A percentile compares a stretch with the other conserved stretches of the same genome.
These are phyloP conservation scores for Xylaria sp. DNA, from an alignment of 2,329 filamentous ascomycete species.

Conservation along the genomic window DNA sequence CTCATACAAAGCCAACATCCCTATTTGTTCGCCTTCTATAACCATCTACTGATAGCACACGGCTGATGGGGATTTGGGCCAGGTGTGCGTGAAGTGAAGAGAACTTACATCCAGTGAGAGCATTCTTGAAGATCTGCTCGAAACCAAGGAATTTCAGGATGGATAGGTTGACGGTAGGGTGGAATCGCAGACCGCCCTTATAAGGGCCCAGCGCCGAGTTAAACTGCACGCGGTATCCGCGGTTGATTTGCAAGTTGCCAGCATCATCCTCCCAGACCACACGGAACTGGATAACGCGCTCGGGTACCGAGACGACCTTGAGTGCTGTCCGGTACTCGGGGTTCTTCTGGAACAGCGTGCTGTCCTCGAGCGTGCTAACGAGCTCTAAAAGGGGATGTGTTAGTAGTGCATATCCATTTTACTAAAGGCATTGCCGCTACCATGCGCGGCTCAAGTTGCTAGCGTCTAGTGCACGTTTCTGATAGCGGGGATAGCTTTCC, in stretches of 20 bases:
- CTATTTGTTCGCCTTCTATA: background rate
- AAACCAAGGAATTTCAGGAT: slow-evolving; percentile 98
- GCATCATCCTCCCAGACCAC: slow-evolving; percentile 97
- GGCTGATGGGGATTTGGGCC: background rate
- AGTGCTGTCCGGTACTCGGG: slow-evolving; percentile 95
- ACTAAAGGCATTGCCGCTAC: background rate
- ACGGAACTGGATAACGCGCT: slow-evolving; percentile 97
- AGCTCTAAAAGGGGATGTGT: slow-evolving; percentile 72
- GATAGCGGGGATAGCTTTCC: slow-evolving; percentile 42
- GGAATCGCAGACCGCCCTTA: slow-evolving; percentile 96
- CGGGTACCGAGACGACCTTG: slow-evolving; percentile 86
- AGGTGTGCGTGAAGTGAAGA: background rate
- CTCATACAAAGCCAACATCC: background rate
- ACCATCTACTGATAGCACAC: background rate
- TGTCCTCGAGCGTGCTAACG: slow-evolving; percentile 92
- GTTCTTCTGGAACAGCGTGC: slow-evolving; percentile 90
- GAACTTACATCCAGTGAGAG: slow-evolving; percentile 85
- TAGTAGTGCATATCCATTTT: slow-evolving; percentile 23
- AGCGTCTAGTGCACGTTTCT: slow-evolving; percentile 8
- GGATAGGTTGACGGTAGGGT: slow-evolving; percentile 84
- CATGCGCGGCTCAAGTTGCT: background rate
- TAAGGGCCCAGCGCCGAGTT: slow-evolving; percentile 97
- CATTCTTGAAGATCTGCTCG: slow-evolving; percentile 99
- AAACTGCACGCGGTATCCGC: slow-evolving; percentile 96
- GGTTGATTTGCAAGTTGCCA: slow-evolving; percentile 88